phyloP scores from a whole-genome alignment of 2,329 filamentous ascomycete species.

The Ophiostoma novo-ulmi region DNA sequence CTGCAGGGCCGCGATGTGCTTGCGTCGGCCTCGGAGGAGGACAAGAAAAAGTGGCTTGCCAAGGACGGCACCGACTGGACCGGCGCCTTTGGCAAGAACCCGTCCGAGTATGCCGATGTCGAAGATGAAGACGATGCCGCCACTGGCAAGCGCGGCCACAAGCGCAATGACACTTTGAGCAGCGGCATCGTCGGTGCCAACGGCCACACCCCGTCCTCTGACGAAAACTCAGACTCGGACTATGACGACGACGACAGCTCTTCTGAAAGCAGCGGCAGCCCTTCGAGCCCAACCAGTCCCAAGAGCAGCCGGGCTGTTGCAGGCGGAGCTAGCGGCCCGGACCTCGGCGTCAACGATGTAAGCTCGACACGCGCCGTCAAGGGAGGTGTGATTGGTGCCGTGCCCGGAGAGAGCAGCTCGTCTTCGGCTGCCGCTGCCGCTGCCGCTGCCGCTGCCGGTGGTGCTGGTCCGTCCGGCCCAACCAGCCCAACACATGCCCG shows the following conservation, averaged over 20 bases:
- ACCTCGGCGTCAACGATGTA: slow-evolving; percentile 13
- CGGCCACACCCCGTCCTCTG: background rate
- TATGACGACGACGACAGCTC: slow-evolving; percentile 2
- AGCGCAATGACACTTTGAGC: slow-evolving; percentile 9
- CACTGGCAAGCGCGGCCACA: slow-evolving; percentile 16
- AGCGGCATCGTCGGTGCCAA: slow-evolving; percentile 13
- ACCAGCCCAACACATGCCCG: background rate
- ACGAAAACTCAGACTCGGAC: background rate
- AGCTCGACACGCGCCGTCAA: background rate
- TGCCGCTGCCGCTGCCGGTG: background rate
- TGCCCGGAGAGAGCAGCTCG: background rate
- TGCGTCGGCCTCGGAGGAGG: slow-evolving; percentile 63
- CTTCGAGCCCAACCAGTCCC: background rate
- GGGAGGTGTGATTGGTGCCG: background rate
- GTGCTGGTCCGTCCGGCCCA: background rate
- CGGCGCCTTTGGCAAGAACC: slow-evolving; percentile 67
- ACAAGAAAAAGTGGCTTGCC: slow-evolving; percentile 71
- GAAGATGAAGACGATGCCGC: slow-evolving; percentile 26
- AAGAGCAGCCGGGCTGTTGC: background rate
- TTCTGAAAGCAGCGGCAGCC: background rate
- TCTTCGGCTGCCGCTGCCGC: background rate
- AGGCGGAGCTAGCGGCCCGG: background rate
- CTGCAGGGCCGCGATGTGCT: slow-evolving; percentile 76
- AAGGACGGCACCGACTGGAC: slow-evolving; percentile 82
- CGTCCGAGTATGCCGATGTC: slow-evolving; percentile 29